Conservation (phyloP, 805 yeast genomes). For the Cyberlindnera samutprakarnensis region DNA sequence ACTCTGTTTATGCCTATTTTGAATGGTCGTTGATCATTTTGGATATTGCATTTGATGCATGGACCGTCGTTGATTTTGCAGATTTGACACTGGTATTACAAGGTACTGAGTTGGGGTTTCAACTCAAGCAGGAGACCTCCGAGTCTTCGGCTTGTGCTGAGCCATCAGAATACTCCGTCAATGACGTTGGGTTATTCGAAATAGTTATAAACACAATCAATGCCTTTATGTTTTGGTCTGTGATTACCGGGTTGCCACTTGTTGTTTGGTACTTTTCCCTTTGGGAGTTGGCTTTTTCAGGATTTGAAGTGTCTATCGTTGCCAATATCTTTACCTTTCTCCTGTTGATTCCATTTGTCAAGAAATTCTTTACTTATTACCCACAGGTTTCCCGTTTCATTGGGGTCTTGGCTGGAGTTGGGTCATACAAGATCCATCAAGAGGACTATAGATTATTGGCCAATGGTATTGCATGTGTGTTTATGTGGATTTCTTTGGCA, state of each 20-base stretch:
- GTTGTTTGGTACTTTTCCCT: slow-evolving; percentile 96
- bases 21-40: slow-evolving; percentile 87
- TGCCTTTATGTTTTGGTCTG: slow-evolving; percentile 80
- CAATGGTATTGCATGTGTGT: slow-evolving; percentile 58
- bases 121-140: slow-evolving; percentile 7
- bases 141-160: slow-evolving; percentile 7
- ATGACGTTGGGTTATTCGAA: slow-evolving; percentile 25
- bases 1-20: slow-evolving; percentile 86
- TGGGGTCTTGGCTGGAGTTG: slow-evolving; percentile 61
- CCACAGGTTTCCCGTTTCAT: slow-evolving; percentile 51
- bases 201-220: slow-evolving; percentile 45
- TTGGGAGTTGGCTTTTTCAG: slow-evolving; percentile 97
- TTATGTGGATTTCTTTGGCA: slow-evolving; percentile 52
- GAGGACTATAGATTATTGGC: slow-evolving; percentile 67
- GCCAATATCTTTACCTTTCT: slow-evolving; percentile 53
- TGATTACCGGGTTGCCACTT: slow-evolving; percentile 69
- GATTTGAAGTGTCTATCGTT: slow-evolving; percentile 72
- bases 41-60: slow-evolving; percentile 80
- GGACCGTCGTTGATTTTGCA: slow-evolving; percentile 64
- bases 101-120: slow-evolving; percentile 14
- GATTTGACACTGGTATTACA: slow-evolving; percentile 41
- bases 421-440: slow-evolving; percentile 57
- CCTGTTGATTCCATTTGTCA: slow-evolving; percentile 38
- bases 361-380: slow-evolving; percentile 28
- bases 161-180: slow-evolving; percentile 13